Base-by-base conservation (phyloP, 164 flowering plant species). In the Brasenia schreberi region DNA sequence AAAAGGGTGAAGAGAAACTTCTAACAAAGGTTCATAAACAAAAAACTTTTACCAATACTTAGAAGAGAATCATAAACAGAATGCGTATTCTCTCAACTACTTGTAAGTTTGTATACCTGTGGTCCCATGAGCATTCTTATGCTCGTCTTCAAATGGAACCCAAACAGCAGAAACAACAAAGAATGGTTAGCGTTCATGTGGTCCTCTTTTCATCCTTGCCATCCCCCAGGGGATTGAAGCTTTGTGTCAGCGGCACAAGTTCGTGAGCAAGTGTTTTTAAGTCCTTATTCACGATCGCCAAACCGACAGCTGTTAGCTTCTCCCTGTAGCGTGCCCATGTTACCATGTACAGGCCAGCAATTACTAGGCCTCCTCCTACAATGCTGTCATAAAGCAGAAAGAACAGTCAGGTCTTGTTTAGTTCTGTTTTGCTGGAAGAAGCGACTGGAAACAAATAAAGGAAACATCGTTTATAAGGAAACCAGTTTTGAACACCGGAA, bases 261-360 rank as follows among this genome's bases (percentile, higher is more conserved):
- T 49, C 56, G 16, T 49, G 56, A 49, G 16, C 56, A 49, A 9
- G 56, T 49, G 9, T 33, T 33, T 93, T 96, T 6, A 81, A 45
- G 1, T 75, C 42, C 43, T 85, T 77, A 68, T 52, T 18, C 5
- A 61, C 70, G 52, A 74, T 77, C 44, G 76, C 70, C 18, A 68
- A 43, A 10, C 65, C 56, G 4, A 64, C 5, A 44, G 74, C 65
- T 58, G 80, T 68, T 72, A 79, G 81, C 66, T 65, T 81, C 72
- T 92, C 97, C 67, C 78, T 81, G 66, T 79, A 81, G 23, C 97
- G 81, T 68, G 96, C 97, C 99, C 99, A 95, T 5, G 99, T 95
- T 18, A 95, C 97, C 85, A 86, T 45, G 77, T 92, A 89, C 19
- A 95, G 87, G 60, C 99, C 99, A 12, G 86, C 86, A 63, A 92